Percentiles rank a stretch among this genome's conserved stretches.
phyloP scores from a whole-genome alignment of 495 filamentous ascomycete species.

The Tuber brumale region DNA sequence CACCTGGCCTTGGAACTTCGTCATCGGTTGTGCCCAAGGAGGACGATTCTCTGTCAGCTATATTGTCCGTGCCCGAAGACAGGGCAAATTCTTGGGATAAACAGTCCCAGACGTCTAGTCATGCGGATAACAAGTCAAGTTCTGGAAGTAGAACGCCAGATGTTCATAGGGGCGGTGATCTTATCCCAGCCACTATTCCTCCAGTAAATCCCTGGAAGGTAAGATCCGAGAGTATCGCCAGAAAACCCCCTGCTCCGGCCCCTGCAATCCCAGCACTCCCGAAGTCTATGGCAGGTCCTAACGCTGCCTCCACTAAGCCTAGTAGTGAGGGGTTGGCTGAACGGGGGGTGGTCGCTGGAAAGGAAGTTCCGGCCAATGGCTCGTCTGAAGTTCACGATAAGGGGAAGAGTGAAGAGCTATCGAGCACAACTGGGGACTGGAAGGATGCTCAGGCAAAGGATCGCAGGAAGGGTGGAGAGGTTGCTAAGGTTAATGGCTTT shows the following conservation, averaged over 20 bases:
- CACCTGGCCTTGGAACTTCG: constrained; percentile 60
- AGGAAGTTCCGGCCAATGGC: constrained; percentile 26
- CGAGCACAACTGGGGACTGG: constrained; percentile 25
- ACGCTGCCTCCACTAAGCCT: constrained; percentile 35
- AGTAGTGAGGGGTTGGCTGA: constrained; percentile 42
- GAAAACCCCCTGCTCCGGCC: constrained; percentile 49
- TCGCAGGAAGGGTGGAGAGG: constrained; percentile 51
- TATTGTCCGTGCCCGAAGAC: constrained; percentile 59
- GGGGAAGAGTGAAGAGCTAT: constrained; percentile 26
- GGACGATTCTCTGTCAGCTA: constrained; percentile 51
- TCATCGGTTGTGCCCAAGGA: constrained; percentile 65
- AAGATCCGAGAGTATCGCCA: constrained; percentile 61
- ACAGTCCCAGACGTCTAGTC: constrained; percentile 54
- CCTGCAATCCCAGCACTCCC: constrained; percentile 40
- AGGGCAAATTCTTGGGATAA: constrained; percentile 63
- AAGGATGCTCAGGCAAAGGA: constrained; percentile 47
- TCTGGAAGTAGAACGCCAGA: constrained; percentile 49
- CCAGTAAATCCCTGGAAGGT: constrained; percentile 79
- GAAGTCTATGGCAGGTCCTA: constrained; percentile 43
- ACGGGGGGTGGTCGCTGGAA: constrained; percentile 27
- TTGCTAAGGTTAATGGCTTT: constrained; percentile 45
- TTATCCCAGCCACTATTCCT: constrained; percentile 75
- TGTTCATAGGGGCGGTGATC: constrained; percentile 44
- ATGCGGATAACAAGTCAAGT: constrained; percentile 34
- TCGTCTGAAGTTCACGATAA: constrained; percentile 32